Conservation (phyloP, 2,329 filamentous ascomycete genomes). For the Colletotrichum lini region DNA sequence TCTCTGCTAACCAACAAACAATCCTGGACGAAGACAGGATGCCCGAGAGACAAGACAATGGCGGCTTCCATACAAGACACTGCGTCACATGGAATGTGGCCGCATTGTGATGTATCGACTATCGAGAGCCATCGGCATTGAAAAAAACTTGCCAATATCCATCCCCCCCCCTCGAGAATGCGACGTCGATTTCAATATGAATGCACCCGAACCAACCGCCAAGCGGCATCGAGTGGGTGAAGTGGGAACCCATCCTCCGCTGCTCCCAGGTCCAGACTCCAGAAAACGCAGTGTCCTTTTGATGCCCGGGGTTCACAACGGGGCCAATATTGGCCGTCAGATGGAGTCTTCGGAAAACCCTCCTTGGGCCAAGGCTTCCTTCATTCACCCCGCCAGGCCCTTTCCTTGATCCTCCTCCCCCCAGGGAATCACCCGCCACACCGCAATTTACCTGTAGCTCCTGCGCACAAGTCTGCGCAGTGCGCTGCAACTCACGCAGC, state of each 20-base stretch:
- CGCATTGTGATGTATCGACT: slow-evolving; percentile 15
- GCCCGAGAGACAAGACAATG: slow-evolving; percentile 8
- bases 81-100: slow-evolving; percentile 33
- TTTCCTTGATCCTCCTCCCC: neutral
- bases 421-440: slow-evolving; percentile 35
- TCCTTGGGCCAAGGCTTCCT: neutral
- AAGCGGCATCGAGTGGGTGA: slow-evolving; percentile 28
- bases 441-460: slow-evolving; percentile 35
- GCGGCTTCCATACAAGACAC: slow-evolving; percentile 12
- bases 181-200: slow-evolving; percentile 32
- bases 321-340: slow-evolving; percentile 30
- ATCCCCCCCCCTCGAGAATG: slow-evolving; percentile 5
- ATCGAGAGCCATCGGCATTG: slow-evolving; percentile 29
- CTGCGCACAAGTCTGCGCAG: slow-evolving; percentile 26
- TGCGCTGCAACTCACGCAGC: neutral
- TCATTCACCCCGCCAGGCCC: neutral
- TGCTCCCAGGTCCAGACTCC: slow-evolving; percentile 29
- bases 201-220: slow-evolving; percentile 30
- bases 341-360: slow-evolving; percentile 5
- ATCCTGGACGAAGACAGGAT: slow-evolving; percentile 17
- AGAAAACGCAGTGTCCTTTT: slow-evolving; percentile 17
- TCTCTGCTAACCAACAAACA: slow-evolving; percentile 22
- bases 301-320: slow-evolving; percentile 26
- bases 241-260: slow-evolving; percentile 20
- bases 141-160: slow-evolving; percentile 11